These are phyloP conservation scores for Colletotrichum spaethianum DNA, from an alignment of 2,329 filamentous ascomycete species.

Conservation along the genomic window DNA sequence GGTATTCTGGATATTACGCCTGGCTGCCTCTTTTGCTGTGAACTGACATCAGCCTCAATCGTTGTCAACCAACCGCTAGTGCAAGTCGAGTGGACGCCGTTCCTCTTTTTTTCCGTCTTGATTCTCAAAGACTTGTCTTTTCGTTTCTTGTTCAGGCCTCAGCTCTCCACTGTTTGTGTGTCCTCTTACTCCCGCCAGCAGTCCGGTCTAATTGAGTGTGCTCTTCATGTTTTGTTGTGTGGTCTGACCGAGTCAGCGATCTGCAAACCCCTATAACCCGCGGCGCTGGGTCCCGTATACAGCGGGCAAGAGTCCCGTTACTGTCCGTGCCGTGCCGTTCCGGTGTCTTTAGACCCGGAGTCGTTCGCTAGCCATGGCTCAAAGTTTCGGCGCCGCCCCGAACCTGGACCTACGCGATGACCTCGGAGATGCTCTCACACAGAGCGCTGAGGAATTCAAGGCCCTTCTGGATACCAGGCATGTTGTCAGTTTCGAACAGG, in stretches of 20 bases:
- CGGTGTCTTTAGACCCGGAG: not conserved
- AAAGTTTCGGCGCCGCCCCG: not conserved
- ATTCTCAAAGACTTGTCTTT: not conserved
- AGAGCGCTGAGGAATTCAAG: slow-evolving; percentile 37
- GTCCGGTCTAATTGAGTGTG: not conserved
- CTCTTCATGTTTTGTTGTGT: not conserved
- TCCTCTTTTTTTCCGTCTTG: not conserved
- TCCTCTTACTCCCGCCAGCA: not conserved
- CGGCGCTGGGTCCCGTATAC: not conserved
- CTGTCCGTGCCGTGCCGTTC: not conserved
- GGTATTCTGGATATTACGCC: slow-evolving; percentile 9
- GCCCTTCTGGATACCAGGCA: slow-evolving; percentile 39
- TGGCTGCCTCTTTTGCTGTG: slow-evolving; percentile 37
- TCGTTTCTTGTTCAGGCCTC: not conserved
- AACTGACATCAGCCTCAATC: slow-evolving; percentile 2
- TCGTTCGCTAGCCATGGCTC: slow-evolving; percentile 22
- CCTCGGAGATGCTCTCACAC: slow-evolving; percentile 19
- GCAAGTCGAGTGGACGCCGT: not conserved
- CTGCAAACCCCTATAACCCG: not conserved
- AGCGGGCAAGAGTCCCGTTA: not conserved
- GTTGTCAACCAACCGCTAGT: not conserved
- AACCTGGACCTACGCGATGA: not conserved
- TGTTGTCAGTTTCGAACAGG: slow-evolving; percentile 41
- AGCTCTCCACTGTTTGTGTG: not conserved
- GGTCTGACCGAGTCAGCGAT: not conserved